phyloP scores from a whole-genome alignment of 2,329 filamentous ascomycete genomes.

The Fusarium sp. region DNA sequence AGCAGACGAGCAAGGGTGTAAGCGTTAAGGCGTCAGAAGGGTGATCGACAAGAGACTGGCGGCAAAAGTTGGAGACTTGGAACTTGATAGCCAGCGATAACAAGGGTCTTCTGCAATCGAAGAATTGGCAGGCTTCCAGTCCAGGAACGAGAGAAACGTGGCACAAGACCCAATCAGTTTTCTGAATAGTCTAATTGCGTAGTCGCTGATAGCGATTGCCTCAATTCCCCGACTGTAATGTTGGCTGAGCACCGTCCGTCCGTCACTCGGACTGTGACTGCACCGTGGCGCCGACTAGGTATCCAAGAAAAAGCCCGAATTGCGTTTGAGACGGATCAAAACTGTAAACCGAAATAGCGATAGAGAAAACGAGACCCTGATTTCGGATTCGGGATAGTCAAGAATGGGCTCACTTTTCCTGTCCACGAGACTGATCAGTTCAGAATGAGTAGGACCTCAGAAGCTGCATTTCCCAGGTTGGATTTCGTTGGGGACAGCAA shows the following conservation, averaged over 20 bases:
- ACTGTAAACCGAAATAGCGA: slow-evolving; percentile 20
- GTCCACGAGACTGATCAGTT: slow-evolving; percentile 19
- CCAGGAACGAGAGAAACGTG: slow-evolving; percentile 24
- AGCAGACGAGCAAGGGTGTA: slow-evolving; percentile 18
- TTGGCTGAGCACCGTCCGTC: slow-evolving; percentile 14
- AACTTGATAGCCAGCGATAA: slow-evolving; percentile 25
- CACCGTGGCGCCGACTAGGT: slow-evolving; percentile 16
- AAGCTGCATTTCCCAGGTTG: slow-evolving; percentile 9
- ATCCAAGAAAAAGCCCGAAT: slow-evolving; percentile 17
- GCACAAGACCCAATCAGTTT: slow-evolving; percentile 12
- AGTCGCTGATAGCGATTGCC: slow-evolving; percentile 5
- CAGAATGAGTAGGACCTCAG: slow-evolving; percentile 14
- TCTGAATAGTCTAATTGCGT: slow-evolving; percentile 17
- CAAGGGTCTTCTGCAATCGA: slow-evolving; percentile 21
- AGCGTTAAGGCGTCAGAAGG: slow-evolving; percentile 15
- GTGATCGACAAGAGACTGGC: slow-evolving; percentile 31
- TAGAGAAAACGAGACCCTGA: slow-evolving; percentile 13
- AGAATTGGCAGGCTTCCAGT: slow-evolving; percentile 15
- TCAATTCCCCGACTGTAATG: slow-evolving; percentile 20
- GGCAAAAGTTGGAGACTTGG: slow-evolving; percentile 31
- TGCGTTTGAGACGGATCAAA: slow-evolving; percentile 15
- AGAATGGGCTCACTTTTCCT: slow-evolving; percentile 23
- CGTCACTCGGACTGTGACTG: not conserved
- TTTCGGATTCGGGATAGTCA: slow-evolving; percentile 21
- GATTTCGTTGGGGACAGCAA: slow-evolving; percentile 25